Evolutionary conservation across 2,329 filamentous ascomycete species (phyloP), one percentile per base, ranked within the genome.

Genomic region (Thielaviopsis euricoi): DNA sequence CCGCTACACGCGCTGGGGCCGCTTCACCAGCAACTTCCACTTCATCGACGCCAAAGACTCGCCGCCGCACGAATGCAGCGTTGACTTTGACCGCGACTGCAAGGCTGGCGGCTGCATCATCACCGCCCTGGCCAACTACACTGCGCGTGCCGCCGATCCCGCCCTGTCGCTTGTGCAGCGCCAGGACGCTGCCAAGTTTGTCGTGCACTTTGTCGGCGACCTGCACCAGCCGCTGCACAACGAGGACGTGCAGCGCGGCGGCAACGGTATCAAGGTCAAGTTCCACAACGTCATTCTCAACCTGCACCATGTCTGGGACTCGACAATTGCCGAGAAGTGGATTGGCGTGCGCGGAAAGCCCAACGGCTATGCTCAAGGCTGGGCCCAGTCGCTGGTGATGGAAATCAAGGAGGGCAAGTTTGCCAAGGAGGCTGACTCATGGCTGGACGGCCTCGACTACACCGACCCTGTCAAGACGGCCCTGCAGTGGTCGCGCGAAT

Each of bases 241-340:
- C 57, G 82, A 86, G 68, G 74, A 83, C 58, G 76, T 83, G 6
- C 73, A 75, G 2, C 71, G 75, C 22, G 86, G 86, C 57, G 85
- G 85, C 0, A 89, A 89, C 63, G 76, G 77, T 12, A 85, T 89
- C 63, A 67, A 73, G 15, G 85, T 89, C 1, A 71, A 70, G 17
- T 89, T 82, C 70, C 73, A 81, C 25, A 76, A 75, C 2, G 67
- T 69, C 29, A 68, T 72, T 26, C 74, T 78, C 58, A 89, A 89
- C 65, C 74, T 89, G 49, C 86, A 89, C 65, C 76, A 83, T 59
- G 79, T 87, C 17, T 89, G 85, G 85, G 86, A 89, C 66, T 80
- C 77, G 56, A 79, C 77, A 63, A 87, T 88, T 61, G 76, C 80
- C 0, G 82, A 86, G 69, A 79, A 82, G 65, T 70, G 79, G 64